Evolutionary conservation across 1,284 basidiomycete genomes (phyloP).

Genomic region (Ganoderma boninense): DNA sequence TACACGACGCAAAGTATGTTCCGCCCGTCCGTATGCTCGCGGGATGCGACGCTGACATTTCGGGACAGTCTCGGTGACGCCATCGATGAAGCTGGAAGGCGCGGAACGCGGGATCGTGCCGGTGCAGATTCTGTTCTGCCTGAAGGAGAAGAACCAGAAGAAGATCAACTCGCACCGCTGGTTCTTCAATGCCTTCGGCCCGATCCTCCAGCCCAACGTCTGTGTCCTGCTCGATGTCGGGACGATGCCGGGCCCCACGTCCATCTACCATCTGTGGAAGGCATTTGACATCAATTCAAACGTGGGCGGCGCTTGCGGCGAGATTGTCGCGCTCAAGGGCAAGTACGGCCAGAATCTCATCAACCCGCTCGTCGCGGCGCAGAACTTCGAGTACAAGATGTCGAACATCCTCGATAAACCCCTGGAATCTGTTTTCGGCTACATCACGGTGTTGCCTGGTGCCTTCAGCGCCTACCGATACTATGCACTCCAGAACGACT

Average conservation of each 20-base stretch:
- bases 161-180: constrained; percentile 95
- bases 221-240: constrained; percentile 96
- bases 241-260: constrained; percentile 89
- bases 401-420: constrained; percentile 94
- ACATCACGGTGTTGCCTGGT: constrained; percentile 92
- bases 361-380: constrained; percentile 89
- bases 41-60: constrained; percentile 15
- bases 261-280: constrained; percentile 97
- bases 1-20: constrained; percentile 87
- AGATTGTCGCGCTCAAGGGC: constrained; percentile 93
- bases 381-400: constrained; percentile 99
- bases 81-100: constrained; percentile 84
- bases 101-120: constrained; percentile 85
- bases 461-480: constrained; percentile 95
- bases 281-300: constrained; percentile 96
- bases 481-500: constrained; percentile 90
- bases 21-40: constrained; percentile 15
- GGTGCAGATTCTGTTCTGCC: constrained; percentile 93
- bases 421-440: constrained; percentile 87
- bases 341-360: constrained; percentile 80
- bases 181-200: constrained; percentile 91
- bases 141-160: constrained; percentile 94
- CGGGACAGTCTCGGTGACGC: constrained; percentile 78
- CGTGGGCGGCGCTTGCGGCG: constrained; percentile 96
- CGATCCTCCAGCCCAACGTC: constrained; percentile 85